Evolutionary conservation across 2,329 filamentous ascomycete genomes (phyloP), one percentile per base, ranked within the genome.

Genomic region (Seiridium cupressi): DNA sequence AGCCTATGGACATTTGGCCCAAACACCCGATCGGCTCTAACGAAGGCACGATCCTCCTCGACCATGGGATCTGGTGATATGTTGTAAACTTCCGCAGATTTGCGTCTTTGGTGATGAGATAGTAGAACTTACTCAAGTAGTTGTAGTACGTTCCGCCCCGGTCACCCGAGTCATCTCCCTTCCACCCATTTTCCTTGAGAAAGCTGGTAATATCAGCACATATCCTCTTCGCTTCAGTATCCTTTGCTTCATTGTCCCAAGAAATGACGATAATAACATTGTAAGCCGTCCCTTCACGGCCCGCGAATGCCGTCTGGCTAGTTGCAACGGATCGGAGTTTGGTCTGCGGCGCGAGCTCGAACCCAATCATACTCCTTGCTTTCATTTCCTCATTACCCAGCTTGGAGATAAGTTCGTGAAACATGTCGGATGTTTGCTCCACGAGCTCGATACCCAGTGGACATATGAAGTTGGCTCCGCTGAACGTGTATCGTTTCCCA

Each of bases 391-490:
- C 55, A 9, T 59, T 46, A 32, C 69, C 63, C 3, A 68, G 65
- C 9, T 69, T 67, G 1, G 58, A n/a, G 57, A 67, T 69, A 42
- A 42, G 40, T 18, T 10, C 49, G 49, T 61, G 59, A 26, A 77
- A 74, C 2, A 57, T 63, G 1, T 71, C 65, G 5, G 73, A 67
- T 4, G 75, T 65, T 5, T 65, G 60, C 58, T 73, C 63, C 31
- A 72, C 65, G 54, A 78, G 75, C 0, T 62, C 62, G 4, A 66
- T 66, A 26, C 70, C 70, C 31, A 82, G 65, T 0, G 80, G 78
- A 34, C 78, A 71, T 5, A 75, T 72, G 63, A 77, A 77, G 56
- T 77, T 80, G 8, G 78, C 70, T 0, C 79, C 79, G 58, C 80
- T 79, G 60, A 78, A 68, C 5, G 70, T 61, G 55, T 73, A 75